Base-by-base conservation (phyloP, 169 alveolate genomes). In the Eimeria maxima region DNA sequence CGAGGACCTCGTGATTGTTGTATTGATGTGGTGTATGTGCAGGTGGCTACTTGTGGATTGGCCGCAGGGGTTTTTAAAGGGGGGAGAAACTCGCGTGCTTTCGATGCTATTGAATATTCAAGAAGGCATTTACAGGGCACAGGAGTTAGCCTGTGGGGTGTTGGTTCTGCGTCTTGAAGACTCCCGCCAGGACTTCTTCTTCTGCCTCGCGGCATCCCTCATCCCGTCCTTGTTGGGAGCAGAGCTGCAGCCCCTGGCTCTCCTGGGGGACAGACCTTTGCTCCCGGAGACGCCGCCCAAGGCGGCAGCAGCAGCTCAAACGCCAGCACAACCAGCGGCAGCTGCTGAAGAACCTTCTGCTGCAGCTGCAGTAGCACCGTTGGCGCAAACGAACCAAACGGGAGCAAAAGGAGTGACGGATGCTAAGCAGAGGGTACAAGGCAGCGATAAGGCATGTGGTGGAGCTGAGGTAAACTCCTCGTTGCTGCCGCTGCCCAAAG, bases 161-260 rank as follows among this genome's bases (percentile, higher is more conserved):
- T 80, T 93, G 45, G 96, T 93, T 29, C 44, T 93, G 65, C 86
- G 96, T 18, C 67, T 93, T 5, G 96, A 29, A 3, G 96, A 93
- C 65, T 80, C 93, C 24, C 55, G 88, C 20, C 96, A 93, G 44
- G 96, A 93, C 38, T 22, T 93, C 76, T 93, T 93, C 78, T 93
- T 57, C 55, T 81, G 87, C 18, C 94, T 93, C 60, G 90, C 96
- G 7, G 73, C 96, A 3, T 81, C 96, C 6, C 89, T 93, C 44
- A 50, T 81, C 53, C 96, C 96, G 18, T 38, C 96, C 10, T 60
- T 93, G 45, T 71, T 93, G 27, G 96, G 96, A 16, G 96, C 96
- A 38, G 94, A 93, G 78, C 93, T 93, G 73, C 96, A 81, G 67
- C 67, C 83, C n/a, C 93, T 86, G 8, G 78, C 93, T 8, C 14